Conservation (phyloP, 2,329 filamentous ascomycete species). For the Lachnellula hyalina region DNA sequence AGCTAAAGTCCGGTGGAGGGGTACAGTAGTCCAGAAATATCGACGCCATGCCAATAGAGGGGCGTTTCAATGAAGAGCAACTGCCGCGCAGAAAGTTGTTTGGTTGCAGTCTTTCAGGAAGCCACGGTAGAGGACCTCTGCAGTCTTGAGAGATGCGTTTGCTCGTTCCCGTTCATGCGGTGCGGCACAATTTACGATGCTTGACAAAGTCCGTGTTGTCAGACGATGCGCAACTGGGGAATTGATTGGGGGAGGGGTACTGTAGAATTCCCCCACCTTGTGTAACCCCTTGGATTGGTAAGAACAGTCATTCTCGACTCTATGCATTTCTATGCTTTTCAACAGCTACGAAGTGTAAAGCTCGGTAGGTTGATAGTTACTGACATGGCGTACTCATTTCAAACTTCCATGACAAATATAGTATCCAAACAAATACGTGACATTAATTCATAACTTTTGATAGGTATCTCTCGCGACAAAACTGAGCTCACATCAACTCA, state of each 20-base stretch:
- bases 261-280: neutral
- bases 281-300: neutral
- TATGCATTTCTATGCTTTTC: too few relatives aligned
- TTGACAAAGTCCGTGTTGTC: too few relatives aligned
- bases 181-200: too few relatives aligned
- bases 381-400: too few relatives aligned
- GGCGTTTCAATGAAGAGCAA: neutral
- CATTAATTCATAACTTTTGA: constrained; percentile 3
- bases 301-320: neutral
- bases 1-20: neutral
- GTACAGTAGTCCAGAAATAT: neutral
- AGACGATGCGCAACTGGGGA: neutral
- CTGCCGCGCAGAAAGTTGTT: neutral
- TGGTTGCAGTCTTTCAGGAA: neutral
- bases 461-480: constrained; percentile 3
- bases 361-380: too few relatives aligned
- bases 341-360: too few relatives aligned
- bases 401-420: neutral
- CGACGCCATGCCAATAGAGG: neutral
- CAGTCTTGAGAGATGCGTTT: too few relatives aligned
- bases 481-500: constrained; percentile 23
- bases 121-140: neutral
- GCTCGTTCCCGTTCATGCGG: too few relatives aligned
- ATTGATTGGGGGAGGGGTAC: neutral
- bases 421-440: neutral